Percentiles rank a stretch among this genome's conserved stretches.
phyloP scores from a whole-genome alignment of 75 land plant species.

The Pinus taeda region DNA sequence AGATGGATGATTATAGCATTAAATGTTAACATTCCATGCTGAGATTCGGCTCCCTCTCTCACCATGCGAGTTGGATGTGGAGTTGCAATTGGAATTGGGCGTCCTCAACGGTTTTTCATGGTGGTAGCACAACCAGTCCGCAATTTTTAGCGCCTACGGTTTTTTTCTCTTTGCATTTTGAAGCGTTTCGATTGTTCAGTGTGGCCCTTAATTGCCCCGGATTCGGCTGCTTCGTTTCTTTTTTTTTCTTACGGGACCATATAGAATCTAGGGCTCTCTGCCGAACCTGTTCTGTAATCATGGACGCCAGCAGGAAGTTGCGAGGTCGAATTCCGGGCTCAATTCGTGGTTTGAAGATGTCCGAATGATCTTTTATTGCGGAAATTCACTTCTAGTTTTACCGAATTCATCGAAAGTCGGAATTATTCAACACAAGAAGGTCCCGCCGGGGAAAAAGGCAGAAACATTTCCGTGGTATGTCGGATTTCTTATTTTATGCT shows the following conservation, averaged over 20 bases:
- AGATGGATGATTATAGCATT: too few species aligned
- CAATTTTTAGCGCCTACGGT: background rate
- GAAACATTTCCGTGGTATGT: background rate
- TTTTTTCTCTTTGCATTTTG: background rate
- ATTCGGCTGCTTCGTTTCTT: background rate
- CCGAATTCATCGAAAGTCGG: background rate
- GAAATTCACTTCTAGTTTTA: background rate
- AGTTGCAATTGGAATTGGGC: background rate
- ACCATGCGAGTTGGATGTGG: background rate
- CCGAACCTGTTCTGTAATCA: too few species aligned
- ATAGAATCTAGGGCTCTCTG: background rate
- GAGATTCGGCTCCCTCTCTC: conserved; percentile 1
- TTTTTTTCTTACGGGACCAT: background rate
- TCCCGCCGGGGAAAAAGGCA: conserved; percentile 2
- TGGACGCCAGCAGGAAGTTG: too few species aligned
- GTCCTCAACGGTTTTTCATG: conserved; percentile 2
- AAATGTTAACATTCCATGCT: conserved; percentile 1
- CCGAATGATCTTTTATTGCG: background rate
- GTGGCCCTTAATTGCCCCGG: background rate
- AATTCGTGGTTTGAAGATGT: background rate
- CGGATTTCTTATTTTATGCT: background rate
- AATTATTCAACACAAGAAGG: background rate
- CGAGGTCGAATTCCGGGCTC: background rate
- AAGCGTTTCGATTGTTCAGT: background rate
- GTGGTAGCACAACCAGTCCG: background rate